These are phyloP conservation scores for Pulicaria dysenterica DNA, from an alignment of 129 eudicot genomes.

Conservation along the genomic window DNA sequence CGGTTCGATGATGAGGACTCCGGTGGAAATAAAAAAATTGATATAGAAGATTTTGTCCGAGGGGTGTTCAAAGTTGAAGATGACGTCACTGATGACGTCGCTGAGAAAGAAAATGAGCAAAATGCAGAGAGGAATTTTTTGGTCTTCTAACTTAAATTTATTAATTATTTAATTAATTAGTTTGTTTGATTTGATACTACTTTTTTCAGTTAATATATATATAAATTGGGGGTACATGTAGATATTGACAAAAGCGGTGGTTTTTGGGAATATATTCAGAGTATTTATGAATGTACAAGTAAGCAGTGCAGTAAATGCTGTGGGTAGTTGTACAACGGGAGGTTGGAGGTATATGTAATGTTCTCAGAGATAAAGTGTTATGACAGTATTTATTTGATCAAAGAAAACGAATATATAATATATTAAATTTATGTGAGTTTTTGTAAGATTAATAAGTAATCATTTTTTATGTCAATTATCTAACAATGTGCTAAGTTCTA, in stretches of 20 bases:
- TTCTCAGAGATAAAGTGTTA: too few relatives aligned
- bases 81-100: conserved; percentile 31
- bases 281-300: conserved; percentile 27
- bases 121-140: conserved; percentile 18
- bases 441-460: too few relatives aligned
- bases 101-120: background rate
- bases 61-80: conserved; percentile 54
- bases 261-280: conserved; percentile 14
- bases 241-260: conserved; percentile 14
- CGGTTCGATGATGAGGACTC: conserved; percentile 41
- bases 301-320: conserved; percentile 7
- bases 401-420: too few relatives aligned
- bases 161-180: background rate
- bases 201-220: background rate
- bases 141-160: conserved; percentile 28
- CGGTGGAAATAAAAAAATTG: conserved; percentile 49
- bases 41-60: conserved; percentile 64
- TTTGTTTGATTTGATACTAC: background rate
- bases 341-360: background rate
- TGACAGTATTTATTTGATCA: too few relatives aligned
- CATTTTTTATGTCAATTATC: too few relatives aligned
- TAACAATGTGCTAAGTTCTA: too few relatives aligned
- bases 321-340: conserved; percentile 23
- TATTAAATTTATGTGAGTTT: too few relatives aligned
- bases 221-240: conserved; percentile 7